Percentiles rank a stretch among this genome's conserved stretches.
These are phyloP conservation scores for Ormosia semicastrata DNA, from an alignment of 306 rosid species.

Conservation along the genomic window DNA sequence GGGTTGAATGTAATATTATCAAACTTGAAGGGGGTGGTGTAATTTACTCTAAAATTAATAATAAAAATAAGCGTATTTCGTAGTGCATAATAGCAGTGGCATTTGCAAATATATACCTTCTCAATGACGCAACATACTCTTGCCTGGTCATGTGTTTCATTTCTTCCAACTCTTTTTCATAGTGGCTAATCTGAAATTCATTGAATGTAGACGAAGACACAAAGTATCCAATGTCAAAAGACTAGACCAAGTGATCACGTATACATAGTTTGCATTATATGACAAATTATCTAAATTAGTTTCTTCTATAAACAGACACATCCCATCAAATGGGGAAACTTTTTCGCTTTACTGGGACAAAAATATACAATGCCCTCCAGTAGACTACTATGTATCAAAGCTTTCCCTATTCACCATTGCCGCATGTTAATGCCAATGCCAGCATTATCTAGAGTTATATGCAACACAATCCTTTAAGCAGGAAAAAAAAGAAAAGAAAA, in stretches of 20 bases:
- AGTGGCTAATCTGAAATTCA: constrained; percentile 65
- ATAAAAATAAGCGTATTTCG: background rate
- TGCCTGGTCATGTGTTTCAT: constrained; percentile 97
- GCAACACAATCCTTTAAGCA: background rate
- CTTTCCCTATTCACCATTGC: background rate
- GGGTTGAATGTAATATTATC: too few species aligned
- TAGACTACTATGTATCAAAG: background rate
- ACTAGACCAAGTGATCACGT: background rate
- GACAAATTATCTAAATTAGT: background rate
- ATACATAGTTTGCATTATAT: constrained; percentile 8
- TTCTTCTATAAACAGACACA: constrained; percentile 11
- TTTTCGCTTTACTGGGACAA: background rate
- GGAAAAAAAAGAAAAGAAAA: background rate
- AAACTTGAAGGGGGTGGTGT: too few species aligned
- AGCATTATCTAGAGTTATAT: constrained; percentile 13
- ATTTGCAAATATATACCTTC: constrained; percentile 73
- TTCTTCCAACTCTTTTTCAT: constrained; percentile 84
- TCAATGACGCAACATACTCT: constrained; percentile 88
- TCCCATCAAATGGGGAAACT: constrained; percentile 31
- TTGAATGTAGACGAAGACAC: constrained; percentile 4
- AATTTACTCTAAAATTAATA: background rate
- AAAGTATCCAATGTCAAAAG: background rate
- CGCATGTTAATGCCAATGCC: constrained; percentile 4
- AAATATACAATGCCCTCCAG: background rate
- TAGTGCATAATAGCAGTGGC: too few species aligned